These are phyloP conservation scores for Calonectria leucothoes DNA, from an alignment of 2,329 filamentous ascomycete species.

Conservation along the genomic window DNA sequence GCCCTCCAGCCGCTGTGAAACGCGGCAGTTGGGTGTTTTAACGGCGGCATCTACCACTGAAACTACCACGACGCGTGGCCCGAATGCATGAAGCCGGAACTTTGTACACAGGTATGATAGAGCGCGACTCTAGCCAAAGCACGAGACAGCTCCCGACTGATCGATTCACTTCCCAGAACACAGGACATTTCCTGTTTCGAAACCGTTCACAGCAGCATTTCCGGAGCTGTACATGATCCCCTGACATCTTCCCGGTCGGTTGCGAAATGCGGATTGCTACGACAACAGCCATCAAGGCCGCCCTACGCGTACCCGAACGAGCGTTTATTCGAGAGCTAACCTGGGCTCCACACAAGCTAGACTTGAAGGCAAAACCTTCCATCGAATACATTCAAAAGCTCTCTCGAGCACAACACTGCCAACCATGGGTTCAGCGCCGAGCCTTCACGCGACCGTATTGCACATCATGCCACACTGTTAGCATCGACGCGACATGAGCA, in stretches of 20 bases:
- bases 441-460: conserved; percentile 27
- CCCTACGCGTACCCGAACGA: conserved; percentile 21
- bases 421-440: conserved; percentile 15
- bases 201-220: conserved; percentile 29
- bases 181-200: not conserved
- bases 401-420: conserved; percentile 9
- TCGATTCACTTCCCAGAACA: not conserved
- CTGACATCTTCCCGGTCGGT: not conserved
- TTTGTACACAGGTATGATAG: not conserved
- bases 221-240: conserved; percentile 25
- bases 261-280: not conserved
- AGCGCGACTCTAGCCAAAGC: not conserved
- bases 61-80: not conserved
- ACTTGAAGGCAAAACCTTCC: conserved; percentile 14
- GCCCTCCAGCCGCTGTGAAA: no score
- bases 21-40: not conserved
- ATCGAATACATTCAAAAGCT: conserved; percentile 27
- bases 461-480: conserved; percentile 29
- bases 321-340: conserved; percentile 25
- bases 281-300: conserved; percentile 5
- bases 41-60: not conserved
- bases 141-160: not conserved
- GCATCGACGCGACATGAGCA: conserved; percentile 6
- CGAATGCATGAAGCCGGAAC: not conserved
- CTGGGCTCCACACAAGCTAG: conserved; percentile 30